Evolutionary conservation across 805 yeast genomes (phyloP), one percentile per base, ranked within the genome.

Genomic region (Hemisphaericaspora nanyangensis): DNA sequence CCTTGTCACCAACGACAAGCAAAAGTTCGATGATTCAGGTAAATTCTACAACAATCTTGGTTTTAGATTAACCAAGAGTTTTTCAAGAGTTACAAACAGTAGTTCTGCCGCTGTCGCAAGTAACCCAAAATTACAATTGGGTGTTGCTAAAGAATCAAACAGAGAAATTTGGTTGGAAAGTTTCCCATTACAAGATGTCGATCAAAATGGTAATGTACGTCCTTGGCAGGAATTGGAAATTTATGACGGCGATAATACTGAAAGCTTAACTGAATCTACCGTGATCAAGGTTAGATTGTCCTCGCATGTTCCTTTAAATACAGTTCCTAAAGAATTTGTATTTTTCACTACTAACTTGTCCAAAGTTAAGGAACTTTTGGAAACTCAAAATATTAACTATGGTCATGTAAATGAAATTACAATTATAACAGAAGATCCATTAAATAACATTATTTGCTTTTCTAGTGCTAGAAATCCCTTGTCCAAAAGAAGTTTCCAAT

Each of bases 131-230:
- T 47, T 56, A 24, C 56, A 68, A 12, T 58, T 65, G 33, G 90
- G 90, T 4, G 65, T 84, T 33, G 74, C 87, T 7, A 69, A 66
- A 40, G 87, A 82, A 46, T 82, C 90, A 1, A 52, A 81, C 35
- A 74, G 70, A 46, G 95, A 85, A 59, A 60, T 77, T 20, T 85
- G 95, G 95, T 56, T 85, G 34, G 85, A 82, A 56, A 64, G 80
- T 17, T 82, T 79, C 56, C 87, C 85, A 16, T 63, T 74, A 29
- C 72, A 67, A 45, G 53, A 58, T 35, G 16, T 47, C 15, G 70
- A 66, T 40, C 42, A 37, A 7, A 49, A 54, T 20, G 74, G 72
- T 4, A 50, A 58, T 34, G 39, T 60, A 22, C 51, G 51, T 26
- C 74, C 74, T 5, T 63, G 70, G 64, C 74, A 68, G 41, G 73